These are phyloP conservation scores for Talaromyces atroroseus DNA, from an alignment of 2,329 filamentous ascomycete genomes.

Conservation along the genomic window DNA sequence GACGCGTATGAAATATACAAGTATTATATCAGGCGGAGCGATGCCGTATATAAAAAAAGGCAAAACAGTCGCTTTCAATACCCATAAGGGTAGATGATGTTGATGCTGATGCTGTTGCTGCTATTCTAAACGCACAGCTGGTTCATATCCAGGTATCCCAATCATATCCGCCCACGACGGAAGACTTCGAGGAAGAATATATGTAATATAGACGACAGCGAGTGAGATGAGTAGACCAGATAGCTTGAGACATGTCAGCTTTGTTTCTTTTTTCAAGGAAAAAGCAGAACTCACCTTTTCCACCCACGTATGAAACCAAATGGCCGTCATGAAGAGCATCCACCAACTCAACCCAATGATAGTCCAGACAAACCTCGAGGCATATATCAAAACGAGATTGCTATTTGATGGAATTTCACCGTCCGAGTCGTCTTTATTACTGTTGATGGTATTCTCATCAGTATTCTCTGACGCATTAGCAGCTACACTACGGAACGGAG, in stretches of 20 bases:
- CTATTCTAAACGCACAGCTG: constrained; percentile 22
- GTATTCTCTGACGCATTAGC: constrained; percentile 22
- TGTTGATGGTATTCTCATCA: constrained; percentile 22
- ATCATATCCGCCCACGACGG: constrained; percentile 42
- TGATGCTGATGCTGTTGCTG: neutral
- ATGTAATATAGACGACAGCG: constrained; percentile 45
- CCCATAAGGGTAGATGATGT: neutral
- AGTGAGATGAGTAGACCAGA: constrained; percentile 48
- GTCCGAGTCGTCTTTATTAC: constrained; percentile 27
- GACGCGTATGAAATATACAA: neutral
- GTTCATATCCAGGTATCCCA: constrained; percentile 32
- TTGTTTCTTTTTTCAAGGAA: neutral
- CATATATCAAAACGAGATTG: constrained; percentile 51
- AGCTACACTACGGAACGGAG: constrained; percentile 35
- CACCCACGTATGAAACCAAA: constrained; percentile 98
- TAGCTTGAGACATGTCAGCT: constrained; percentile 31
- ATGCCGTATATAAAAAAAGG: neutral
- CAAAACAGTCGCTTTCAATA: neutral
- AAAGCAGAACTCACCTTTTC: constrained; percentile 65
- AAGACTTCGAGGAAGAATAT: constrained; percentile 45
- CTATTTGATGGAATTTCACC: constrained; percentile 15
- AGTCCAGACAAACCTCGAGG: constrained; percentile 43
- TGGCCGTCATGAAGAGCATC: constrained; percentile 98
- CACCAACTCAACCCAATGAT: constrained; percentile 73
- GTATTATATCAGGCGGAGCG: neutral